These are phyloP conservation scores for Fusarium coicis DNA, from an alignment of 2,329 filamentous ascomycete species.

Conservation along the genomic window DNA sequence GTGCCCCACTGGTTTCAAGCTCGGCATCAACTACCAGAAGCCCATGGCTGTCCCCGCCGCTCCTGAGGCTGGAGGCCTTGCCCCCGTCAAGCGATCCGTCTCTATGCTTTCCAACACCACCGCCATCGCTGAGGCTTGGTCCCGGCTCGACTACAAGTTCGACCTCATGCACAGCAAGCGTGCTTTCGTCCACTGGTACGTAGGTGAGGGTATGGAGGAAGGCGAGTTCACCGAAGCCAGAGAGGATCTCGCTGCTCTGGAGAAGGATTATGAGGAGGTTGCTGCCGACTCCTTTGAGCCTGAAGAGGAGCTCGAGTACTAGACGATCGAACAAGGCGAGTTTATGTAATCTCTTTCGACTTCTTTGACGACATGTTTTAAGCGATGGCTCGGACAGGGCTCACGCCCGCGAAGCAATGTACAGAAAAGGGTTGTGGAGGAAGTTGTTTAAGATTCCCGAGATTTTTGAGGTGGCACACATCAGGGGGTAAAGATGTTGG, in stretches of 20 bases:
- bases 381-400: conserved; percentile 25
- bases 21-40: conserved; percentile 80
- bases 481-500: conserved; percentile 37
- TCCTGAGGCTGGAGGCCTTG: conserved; percentile 67
- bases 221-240: conserved; percentile 89
- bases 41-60: conserved; percentile 67
- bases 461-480: conserved; percentile 40
- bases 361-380: conserved; percentile 37
- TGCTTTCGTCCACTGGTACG: conserved; percentile 82
- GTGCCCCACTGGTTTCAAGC: conserved; percentile 81
- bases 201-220: conserved; percentile 93
- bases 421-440: conserved; percentile 37
- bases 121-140: conserved; percentile 79
- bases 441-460: conserved; percentile 47
- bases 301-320: conserved; percentile 82
- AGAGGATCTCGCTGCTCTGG: conserved; percentile 85
- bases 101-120: conserved; percentile 82
- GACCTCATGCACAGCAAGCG: conserved; percentile 84
- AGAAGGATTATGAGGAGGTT: conserved; percentile 90
- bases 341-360: conserved; percentile 35
- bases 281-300: conserved; percentile 76
- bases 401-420: conserved; percentile 30
- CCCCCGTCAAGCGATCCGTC: conserved; percentile 70
- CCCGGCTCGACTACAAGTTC: conserved; percentile 78
- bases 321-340: conserved; percentile 49